phyloP scores from a whole-genome alignment of 1,284 basidiomycete genomes.

The Bjerkandera adusta region DNA sequence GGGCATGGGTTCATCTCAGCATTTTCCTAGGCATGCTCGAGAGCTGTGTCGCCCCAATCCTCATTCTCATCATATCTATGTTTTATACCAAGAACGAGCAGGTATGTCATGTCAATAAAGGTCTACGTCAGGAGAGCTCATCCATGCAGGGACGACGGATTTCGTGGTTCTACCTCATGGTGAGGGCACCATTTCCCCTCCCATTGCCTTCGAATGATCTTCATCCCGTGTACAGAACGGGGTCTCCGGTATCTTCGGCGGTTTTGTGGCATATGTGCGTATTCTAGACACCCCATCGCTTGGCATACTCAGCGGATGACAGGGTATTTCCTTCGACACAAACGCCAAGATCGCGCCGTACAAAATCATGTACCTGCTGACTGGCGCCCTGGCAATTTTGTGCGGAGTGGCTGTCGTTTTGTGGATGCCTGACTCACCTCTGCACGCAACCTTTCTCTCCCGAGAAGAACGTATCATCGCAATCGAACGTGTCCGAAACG shows the following conservation, averaged over 20 bases:
- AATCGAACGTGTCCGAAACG: conserved; percentile 63
- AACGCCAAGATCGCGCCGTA: conserved; percentile 48
- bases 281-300: no score
- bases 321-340: conserved; percentile 54
- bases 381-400: conserved; percentile 59
- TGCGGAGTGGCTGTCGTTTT: conserved; percentile 56
- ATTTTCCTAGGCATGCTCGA: conserved; percentile 57
- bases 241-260: conserved; percentile 50
- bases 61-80: conserved; percentile 65
- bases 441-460: conserved; percentile 55
- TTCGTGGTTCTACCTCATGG: conserved; percentile 71
- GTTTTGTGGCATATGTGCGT: conserved; percentile 55
- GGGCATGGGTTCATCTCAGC: background rate
- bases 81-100: conserved; percentile 73
- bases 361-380: conserved; percentile 61
- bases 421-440: conserved; percentile 66
- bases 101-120: conserved; percentile 26
- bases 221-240: conserved; percentile 20
- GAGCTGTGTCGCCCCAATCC: conserved; percentile 58
- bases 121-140: background rate
- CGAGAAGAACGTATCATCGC: conserved; percentile 60
- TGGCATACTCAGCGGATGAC: background rate
- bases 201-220: background rate
- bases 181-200: conserved; percentile 24
- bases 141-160: conserved; percentile 49